These are phyloP conservation scores for Ascoidea rubescens DNA, from an alignment of 805 yeast genomes.

Conservation along the genomic window DNA sequence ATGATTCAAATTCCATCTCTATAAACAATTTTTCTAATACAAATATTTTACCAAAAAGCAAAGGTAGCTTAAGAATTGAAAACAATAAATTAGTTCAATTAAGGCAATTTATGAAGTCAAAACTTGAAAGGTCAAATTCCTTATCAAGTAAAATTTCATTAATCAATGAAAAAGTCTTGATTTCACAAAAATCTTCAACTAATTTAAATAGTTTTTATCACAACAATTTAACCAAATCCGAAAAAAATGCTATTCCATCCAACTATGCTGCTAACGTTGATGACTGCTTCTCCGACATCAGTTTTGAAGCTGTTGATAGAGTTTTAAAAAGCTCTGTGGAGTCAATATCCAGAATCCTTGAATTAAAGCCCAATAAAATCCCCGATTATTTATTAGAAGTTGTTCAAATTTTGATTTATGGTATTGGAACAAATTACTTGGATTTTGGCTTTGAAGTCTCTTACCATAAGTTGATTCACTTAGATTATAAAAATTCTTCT, in stretches of 20 bases:
- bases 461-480: conserved; percentile 29
- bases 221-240: neutral
- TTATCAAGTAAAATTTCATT: conserved; percentile 20
- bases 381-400: conserved; percentile 52
- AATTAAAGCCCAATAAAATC: conserved; percentile 49
- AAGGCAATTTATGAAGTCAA: conserved; percentile 41
- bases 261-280: neutral
- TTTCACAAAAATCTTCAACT: neutral
- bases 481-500: conserved; percentile 18
- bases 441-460: conserved; percentile 65
- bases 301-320: conserved; percentile 38
- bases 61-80: conserved; percentile 15
- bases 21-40: neutral
- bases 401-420: conserved; percentile 50
- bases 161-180: conserved; percentile 6
- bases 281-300: conserved; percentile 14
- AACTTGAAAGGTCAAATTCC: conserved; percentile 24
- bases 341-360: conserved; percentile 63
- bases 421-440: conserved; percentile 61
- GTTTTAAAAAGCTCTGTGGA: conserved; percentile 64
- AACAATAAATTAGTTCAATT: conserved; percentile 36
- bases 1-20: neutral
- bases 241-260: neutral
- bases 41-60: neutral
- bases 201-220: neutral